Evolutionary conservation across 2,329 filamentous ascomycete genomes (phyloP).

Genomic region (Scedosporium boydii): DNA sequence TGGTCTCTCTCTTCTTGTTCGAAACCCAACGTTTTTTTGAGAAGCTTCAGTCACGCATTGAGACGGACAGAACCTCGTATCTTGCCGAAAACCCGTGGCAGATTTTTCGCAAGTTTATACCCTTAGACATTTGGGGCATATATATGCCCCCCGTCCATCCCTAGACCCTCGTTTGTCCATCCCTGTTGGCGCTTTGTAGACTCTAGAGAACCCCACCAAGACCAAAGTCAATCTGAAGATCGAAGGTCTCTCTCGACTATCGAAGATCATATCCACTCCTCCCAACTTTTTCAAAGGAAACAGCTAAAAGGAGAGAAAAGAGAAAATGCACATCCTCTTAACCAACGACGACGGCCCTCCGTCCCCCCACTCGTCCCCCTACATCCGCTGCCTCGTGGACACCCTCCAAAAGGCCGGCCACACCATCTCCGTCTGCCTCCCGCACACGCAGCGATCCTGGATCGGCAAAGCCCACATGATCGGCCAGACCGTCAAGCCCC

Average conservation of each 20-base stretch:
- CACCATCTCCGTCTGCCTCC: conserved; percentile 82
- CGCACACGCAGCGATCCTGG: conserved; percentile 89
- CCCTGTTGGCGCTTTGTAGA: not conserved
- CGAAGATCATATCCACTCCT: not conserved
- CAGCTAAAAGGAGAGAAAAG: not conserved
- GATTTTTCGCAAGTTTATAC: too few species aligned
- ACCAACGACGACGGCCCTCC: conserved; percentile 78
- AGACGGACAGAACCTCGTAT: not conserved
- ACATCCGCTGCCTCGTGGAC: conserved; percentile 65
- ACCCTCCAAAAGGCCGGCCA: conserved; percentile 68
- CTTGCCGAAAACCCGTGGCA: not conserved
- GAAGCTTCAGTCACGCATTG: not conserved
- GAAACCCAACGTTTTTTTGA: not conserved
- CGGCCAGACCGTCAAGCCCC: conserved; percentile 73
- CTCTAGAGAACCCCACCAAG: not conserved
- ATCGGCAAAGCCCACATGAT: conserved; percentile 98
- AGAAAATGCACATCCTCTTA: conserved; percentile 52
- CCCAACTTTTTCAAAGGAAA: not conserved
- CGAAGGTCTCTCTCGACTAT: not conserved
- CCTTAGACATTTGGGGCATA: not conserved
- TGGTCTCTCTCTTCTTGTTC: not conserved
- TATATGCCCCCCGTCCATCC: not conserved
- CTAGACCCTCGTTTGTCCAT: not conserved
- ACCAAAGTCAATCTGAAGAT: not conserved
- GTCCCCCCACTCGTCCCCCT: conserved; percentile 68